Base-by-base conservation (phyloP, 352 stramenopile species). In the Globisporangium nodosum region DNA sequence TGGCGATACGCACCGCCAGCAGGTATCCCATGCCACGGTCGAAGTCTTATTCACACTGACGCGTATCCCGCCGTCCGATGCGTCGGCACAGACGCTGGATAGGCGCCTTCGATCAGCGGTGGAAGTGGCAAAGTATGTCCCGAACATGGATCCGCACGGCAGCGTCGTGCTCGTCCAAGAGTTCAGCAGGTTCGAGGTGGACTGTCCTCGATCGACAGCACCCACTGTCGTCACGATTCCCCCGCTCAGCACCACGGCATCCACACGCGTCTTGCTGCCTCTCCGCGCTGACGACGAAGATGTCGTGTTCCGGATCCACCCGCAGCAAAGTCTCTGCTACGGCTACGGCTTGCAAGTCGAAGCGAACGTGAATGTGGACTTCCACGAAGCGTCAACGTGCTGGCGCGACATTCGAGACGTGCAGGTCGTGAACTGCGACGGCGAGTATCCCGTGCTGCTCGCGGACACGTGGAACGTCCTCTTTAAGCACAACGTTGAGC, bases 291-390 rank as follows among this genome's bases (percentile, higher is more conserved):
- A 56, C 9, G 43, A 56, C 1, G 62, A 58, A 6, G 62, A 24
- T 1, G 54, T 72, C 12, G 70, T 72, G 3, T 88, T 88, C 58
- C 74, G 76, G 1, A 64, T 88, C 37, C 63, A 70, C n/a, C 70
- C 71, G 0, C 78, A 87, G 58, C 48, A 52, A 5, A 71, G 59
- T 24, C 68, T 81, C 31, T 62, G 71, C 21, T 87, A 84, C 18
- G 81, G 81, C 8, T 90, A 85, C 52, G 69, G 68, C 24, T 55
- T 90, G 31, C 67, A 87, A 50, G 58, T 85, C 7, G 81, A 88
- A 46, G 76, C 71, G 9, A 49, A 78, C 27, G 37, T 66, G 40
- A 68, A 60, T 40, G 54, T 84, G 6, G 45, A 63, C n/a, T 83
- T 81, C 47, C 71, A 80, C 48, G 60, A 71, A 39, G 57, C 70